A percentile compares a stretch with the other conserved stretches of the same genome.
phyloP scores from a whole-genome alignment of 139 green algal species.

The Coccomyxa sp. region DNA sequence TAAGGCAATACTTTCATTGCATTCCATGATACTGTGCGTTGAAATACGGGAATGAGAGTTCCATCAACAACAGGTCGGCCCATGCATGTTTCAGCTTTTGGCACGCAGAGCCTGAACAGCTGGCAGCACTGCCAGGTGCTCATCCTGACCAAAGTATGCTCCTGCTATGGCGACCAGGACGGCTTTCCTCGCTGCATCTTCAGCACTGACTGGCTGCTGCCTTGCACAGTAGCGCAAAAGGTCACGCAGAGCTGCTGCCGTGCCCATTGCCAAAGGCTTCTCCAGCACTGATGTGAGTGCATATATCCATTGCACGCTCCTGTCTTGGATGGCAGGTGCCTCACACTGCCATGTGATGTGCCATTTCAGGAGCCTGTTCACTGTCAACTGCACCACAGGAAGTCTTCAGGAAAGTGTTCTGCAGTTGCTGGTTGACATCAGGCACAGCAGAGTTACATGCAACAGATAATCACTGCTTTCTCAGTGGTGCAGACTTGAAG shows the following conservation, averaged over 20 bases:
- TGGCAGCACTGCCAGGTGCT: slow-evolving; percentile 29
- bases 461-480: not conserved
- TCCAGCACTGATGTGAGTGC: slow-evolving; percentile 42
- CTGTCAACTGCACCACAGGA: slow-evolving; percentile 4
- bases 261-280: slow-evolving; percentile 40
- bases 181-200: slow-evolving; percentile 59
- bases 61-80: too few relatives aligned
- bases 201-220: slow-evolving; percentile 28
- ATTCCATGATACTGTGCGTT: not conserved
- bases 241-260: slow-evolving; percentile 31
- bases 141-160: slow-evolving; percentile 78
- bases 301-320: slow-evolving; percentile 33
- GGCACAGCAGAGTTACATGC: not conserved
- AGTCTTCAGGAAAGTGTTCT: not conserved
- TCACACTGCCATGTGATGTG: slow-evolving; percentile 9
- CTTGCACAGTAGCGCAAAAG: slow-evolving; percentile 49
- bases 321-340: not conserved
- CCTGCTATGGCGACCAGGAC: slow-evolving; percentile 70
- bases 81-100: too few relatives aligned
- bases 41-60: not conserved
- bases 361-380: slow-evolving; percentile 14
- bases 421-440: not conserved
- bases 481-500: too few relatives aligned
- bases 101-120: not conserved
- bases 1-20: not conserved